Evolutionary conservation across 2,329 filamentous ascomycete genomes (phyloP).

Genomic region (Neofusicoccum sp.): DNA sequence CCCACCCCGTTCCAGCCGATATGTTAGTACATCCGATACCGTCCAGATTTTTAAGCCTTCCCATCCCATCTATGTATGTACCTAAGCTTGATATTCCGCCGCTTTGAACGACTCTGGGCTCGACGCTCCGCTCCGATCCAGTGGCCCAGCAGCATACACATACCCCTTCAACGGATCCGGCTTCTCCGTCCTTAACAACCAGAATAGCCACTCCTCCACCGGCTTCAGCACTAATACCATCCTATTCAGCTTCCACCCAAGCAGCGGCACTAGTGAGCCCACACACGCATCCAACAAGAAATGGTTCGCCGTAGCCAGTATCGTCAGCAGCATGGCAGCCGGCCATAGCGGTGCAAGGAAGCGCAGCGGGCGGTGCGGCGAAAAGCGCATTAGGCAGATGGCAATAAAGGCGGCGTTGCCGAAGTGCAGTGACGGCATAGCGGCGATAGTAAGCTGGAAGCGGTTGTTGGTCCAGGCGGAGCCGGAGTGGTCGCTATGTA

Average conservation of each 20-base stretch:
- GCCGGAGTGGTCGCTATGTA: slow-evolving; percentile 32
- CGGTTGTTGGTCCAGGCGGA: slow-evolving; percentile 45
- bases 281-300: slow-evolving; percentile 40
- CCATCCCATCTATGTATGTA: too few relatives aligned
- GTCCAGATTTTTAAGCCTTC: not conserved
- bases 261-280: slow-evolving; percentile 33
- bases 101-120: not conserved
- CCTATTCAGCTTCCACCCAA: slow-evolving; percentile 35
- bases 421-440: slow-evolving; percentile 52
- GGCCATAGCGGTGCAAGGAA: slow-evolving; percentile 45
- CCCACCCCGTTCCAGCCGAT: too few relatives aligned
- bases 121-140: not conserved
- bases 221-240: slow-evolving; percentile 8
- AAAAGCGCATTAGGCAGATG: slow-evolving; percentile 38
- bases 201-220: slow-evolving; percentile 22
- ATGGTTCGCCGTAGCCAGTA: slow-evolving; percentile 43
- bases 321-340: slow-evolving; percentile 42
- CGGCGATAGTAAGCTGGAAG: slow-evolving; percentile 49
- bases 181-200: slow-evolving; percentile 24
- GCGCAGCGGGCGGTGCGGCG: slow-evolving; percentile 40
- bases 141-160: too few relatives aligned
- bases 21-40: not conserved
- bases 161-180: slow-evolving; percentile 12
- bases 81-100: not conserved
- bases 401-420: slow-evolving; percentile 42